Percentiles rank a stretch among this genome's conserved stretches.
Evolutionary conservation across 2,329 filamentous ascomycete species (phyloP).

Genomic region (Aspergillus texensis): DNA sequence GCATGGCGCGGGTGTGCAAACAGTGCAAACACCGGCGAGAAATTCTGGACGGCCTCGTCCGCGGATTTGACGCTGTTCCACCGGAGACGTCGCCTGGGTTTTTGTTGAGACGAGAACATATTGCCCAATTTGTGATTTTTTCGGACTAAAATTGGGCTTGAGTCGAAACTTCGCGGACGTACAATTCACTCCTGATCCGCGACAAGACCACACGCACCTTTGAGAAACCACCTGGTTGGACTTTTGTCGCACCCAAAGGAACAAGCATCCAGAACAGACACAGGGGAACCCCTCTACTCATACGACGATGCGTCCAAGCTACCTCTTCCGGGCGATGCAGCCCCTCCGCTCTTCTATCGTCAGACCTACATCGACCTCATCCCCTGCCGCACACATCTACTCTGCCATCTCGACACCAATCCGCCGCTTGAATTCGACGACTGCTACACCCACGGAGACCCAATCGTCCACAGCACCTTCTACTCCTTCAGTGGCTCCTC

Average conservation of each 20-base stretch:
- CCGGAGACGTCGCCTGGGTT: neutral
- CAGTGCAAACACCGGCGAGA: conserved; percentile 33
- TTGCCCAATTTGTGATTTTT: neutral
- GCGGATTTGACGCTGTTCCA: conserved; percentile 11
- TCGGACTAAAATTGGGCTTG: neutral
- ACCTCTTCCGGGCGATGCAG: conserved; percentile 35
- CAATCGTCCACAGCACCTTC: conserved; percentile 1
- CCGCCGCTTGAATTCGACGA: conserved; percentile 13
- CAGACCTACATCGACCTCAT: conserved; percentile 27
- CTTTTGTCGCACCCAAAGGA: neutral
- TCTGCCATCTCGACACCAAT: conserved; percentile 14
- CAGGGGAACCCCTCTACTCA: neutral
- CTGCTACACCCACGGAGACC: conserved; percentile 15
- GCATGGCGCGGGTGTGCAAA: conserved; percentile 27
- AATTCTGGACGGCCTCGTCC: conserved; percentile 30
- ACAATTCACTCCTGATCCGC: too few relatives aligned
- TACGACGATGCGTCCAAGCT: conserved; percentile 32
- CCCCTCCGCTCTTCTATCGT: conserved; percentile 32
- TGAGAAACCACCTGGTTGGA: neutral
- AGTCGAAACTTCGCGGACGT: neutral
- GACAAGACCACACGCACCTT: too few relatives aligned
- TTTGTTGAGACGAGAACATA: neutral
- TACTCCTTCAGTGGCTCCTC: conserved; percentile 21
- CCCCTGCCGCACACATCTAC: conserved; percentile 23
- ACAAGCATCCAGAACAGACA: neutral